A percentile compares a stretch with the other conserved stretches of the same genome.
phyloP scores from a whole-genome alignment of 139 green algal genomes.

The Bryopsis sp. region DNA sequence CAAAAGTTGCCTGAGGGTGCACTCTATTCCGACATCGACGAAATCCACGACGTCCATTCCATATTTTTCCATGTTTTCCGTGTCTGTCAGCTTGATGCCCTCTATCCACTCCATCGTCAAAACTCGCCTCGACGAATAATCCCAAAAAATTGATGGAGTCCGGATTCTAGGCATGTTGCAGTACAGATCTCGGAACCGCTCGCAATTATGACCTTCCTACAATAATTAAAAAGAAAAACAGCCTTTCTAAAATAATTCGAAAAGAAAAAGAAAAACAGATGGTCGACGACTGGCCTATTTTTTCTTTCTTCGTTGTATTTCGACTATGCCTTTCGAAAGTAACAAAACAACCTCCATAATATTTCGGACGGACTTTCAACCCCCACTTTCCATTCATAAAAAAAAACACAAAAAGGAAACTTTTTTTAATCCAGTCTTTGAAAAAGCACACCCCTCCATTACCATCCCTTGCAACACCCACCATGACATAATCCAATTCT shows the following conservation, averaged over 20 bases:
- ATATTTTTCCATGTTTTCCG: slow-evolving; percentile 39
- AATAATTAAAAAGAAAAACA: not conserved
- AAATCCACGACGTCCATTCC: slow-evolving; percentile 84
- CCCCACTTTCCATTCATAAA: not conserved
- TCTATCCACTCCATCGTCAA: slow-evolving; percentile 98
- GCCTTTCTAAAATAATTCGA: too few relatives aligned
- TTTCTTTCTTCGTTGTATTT: too few relatives aligned
- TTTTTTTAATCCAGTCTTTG: not conserved
- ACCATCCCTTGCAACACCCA: too few relatives aligned
- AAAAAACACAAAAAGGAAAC: too few relatives aligned
- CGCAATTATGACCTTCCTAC: slow-evolving; percentile 75
- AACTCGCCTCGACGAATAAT: slow-evolving; percentile 45
- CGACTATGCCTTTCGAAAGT: too few relatives aligned
- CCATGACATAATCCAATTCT: slow-evolving; percentile 92
- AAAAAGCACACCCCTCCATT: not conserved
- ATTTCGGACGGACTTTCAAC: too few relatives aligned
- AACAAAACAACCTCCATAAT: too few relatives aligned
- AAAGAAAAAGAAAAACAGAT: too few relatives aligned
- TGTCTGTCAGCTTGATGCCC: slow-evolving; percentile 87
- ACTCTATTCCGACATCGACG: slow-evolving; percentile 91
- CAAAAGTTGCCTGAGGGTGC: slow-evolving; percentile 83
- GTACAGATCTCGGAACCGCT: slow-evolving; percentile 79
- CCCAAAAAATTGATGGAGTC: slow-evolving; percentile 64
- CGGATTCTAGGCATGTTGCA: slow-evolving; percentile 54
- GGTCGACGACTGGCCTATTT: too few relatives aligned